Evolutionary conservation across 768 basidiomycete species (phyloP).

Genomic region (Hericium coralloides): DNA sequence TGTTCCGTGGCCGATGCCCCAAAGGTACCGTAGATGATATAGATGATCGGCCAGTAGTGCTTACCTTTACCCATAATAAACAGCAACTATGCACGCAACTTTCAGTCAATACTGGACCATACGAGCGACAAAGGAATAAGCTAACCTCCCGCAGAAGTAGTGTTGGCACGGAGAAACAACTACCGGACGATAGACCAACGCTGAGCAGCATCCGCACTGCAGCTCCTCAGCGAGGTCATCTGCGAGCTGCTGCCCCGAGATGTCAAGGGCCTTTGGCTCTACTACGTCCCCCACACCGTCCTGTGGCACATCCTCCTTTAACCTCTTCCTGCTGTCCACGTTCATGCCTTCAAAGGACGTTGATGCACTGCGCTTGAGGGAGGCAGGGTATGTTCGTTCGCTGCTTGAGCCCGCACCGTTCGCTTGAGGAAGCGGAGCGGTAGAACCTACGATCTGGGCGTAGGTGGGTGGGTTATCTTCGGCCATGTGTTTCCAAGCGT

Average conservation of each 20-base stretch:
- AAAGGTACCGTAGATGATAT: too few relatives aligned
- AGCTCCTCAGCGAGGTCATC: constrained; percentile 66
- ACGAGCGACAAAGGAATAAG: constrained; percentile 1
- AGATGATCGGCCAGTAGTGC: constrained; percentile 23
- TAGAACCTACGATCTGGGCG: background rate
- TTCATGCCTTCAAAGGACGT: constrained; percentile 8
- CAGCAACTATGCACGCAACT: constrained; percentile 48
- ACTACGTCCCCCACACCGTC: background rate
- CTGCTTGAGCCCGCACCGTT: background rate
- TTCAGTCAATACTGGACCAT: background rate
- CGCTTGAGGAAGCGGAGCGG: constrained; percentile 30
- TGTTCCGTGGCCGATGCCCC: too few relatives aligned
- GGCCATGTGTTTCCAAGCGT: background rate
- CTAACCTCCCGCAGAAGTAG: constrained; percentile 85
- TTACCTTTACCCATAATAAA: constrained; percentile 75
- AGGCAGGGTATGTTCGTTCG: background rate
- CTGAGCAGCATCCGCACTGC: constrained; percentile 81
- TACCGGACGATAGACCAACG: constrained; percentile 74
- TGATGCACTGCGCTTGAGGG: constrained; percentile 15
- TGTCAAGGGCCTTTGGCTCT: constrained; percentile 4
- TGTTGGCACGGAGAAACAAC: constrained; percentile 81
- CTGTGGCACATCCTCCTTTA: constrained; percentile 11
- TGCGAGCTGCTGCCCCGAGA: constrained; percentile 31
- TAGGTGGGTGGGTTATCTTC: background rate
- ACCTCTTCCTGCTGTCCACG: constrained; percentile 8